Evolutionary conservation across 495 filamentous ascomycete species (phyloP), one percentile per base, ranked within the genome.

Genomic region (Annulohypoxylon nitens): DNA sequence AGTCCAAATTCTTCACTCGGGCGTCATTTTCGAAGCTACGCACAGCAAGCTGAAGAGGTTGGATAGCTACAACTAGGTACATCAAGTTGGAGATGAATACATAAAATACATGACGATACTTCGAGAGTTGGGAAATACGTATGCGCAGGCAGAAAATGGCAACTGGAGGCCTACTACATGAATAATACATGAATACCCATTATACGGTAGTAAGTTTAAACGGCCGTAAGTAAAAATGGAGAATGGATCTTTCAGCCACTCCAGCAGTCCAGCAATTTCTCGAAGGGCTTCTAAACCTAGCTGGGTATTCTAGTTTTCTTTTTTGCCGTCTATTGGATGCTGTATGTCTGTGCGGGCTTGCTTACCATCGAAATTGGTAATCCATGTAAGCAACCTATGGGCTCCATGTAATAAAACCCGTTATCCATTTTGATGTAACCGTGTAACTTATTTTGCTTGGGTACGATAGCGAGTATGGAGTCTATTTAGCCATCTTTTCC

Each of bases 1-100:
- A 50, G 50, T 61, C 47, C 37, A 50, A 66, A 48, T 51, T 20
- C 25, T 51, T 65, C 41, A 64, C 54, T 63, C 57, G 34, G 68
- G 68, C 53, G 41, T 54, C 51, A 45, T 65, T 54, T 54, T 64
- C 43, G 37, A 60, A 64, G 23, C 58, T 54, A 65, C 25, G 16
- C 63, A 14, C 51, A 53, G 59, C 60, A 41, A 41, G 68, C 68
- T 70, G 68, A 64, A 70, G 33, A 12, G 51, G 18, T 58, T 43
- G 39, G n/a, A 6, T 4, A 26, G 51, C 23, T 50, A 70, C 37
- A 55, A 59, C 16, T 9, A 16, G 39, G 50, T 63, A 72, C 64
- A 41, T 50, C n/a, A 43, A 43, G 45, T 68, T 64, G 61, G 54
- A 68, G 51, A 73, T 10, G 12, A 36, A 65, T 69, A 69, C 47